phyloP scores from a whole-genome alignment of 2,329 filamentous ascomycete species.

The Chrysoporthe austroafricana region DNA sequence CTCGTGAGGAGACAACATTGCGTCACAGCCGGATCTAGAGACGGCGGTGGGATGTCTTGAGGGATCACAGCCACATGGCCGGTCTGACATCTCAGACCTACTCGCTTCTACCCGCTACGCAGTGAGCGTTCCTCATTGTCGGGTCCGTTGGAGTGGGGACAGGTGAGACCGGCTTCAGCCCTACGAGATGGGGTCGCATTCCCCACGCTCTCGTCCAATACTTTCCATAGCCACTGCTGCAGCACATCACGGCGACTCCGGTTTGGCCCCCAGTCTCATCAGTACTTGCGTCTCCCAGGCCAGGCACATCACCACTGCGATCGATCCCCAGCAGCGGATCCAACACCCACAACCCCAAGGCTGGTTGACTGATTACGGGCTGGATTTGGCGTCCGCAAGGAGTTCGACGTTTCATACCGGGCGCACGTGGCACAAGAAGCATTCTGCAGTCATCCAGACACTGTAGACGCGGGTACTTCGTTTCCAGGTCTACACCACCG shows the following conservation, averaged over 20 bases:
- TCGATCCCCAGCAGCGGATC: slow-evolving; percentile 1
- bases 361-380: slow-evolving; percentile 11
- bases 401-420: slow-evolving; percentile 3
- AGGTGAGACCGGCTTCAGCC: slow-evolving; percentile 25
- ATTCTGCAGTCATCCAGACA: background rate
- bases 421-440: background rate
- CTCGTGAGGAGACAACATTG: background rate
- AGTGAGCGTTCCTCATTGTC: slow-evolving; percentile 24
- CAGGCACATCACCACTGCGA: background rate
- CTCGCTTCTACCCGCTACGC: slow-evolving; percentile 12
- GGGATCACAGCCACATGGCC: background rate
- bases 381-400: background rate
- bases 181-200: slow-evolving; percentile 21
- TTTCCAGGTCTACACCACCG: slow-evolving; percentile 19
- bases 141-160: slow-evolving; percentile 24
- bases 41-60: background rate
- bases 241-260: slow-evolving; percentile 26
- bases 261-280: slow-evolving; percentile 19
- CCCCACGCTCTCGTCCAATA: slow-evolving; percentile 19
- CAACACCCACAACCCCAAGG: slow-evolving; percentile 5
- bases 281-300: background rate
- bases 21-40: background rate
- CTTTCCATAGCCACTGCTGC: slow-evolving; percentile 10
- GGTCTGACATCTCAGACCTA: background rate
- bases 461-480: slow-evolving; percentile 10